Evolutionary conservation across 805 yeast species (phyloP).

Genomic region (Dipodascus geniculatus): DNA sequence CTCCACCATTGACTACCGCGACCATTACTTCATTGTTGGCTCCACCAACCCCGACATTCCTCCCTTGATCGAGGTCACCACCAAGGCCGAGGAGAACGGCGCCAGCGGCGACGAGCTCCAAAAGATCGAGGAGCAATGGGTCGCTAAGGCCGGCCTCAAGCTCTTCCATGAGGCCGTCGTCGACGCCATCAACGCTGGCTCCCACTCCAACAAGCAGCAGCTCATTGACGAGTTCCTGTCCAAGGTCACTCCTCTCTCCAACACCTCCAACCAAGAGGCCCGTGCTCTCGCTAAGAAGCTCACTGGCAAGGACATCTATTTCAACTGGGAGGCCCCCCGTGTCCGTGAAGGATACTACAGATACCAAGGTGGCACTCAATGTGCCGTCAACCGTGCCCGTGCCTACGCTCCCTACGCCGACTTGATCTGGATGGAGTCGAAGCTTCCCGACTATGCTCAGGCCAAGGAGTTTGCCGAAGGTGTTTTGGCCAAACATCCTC

Average conservation of each 20-base stretch:
- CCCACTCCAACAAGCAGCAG: slow-evolving; percentile 45
- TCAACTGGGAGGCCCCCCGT: slow-evolving; percentile 92
- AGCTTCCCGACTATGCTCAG: slow-evolving; percentile 84
- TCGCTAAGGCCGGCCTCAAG: slow-evolving; percentile 67
- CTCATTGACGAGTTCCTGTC: slow-evolving; percentile 54
- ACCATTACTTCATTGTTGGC: slow-evolving; percentile 86
- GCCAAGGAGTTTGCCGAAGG: slow-evolving; percentile 94
- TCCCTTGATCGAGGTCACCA: slow-evolving; percentile 66
- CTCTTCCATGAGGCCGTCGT: slow-evolving; percentile 85
- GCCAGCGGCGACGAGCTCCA: slow-evolving; percentile 59
- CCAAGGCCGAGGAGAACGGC: slow-evolving; percentile 70
- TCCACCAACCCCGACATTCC: slow-evolving; percentile 74
- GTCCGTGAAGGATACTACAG: slow-evolving; percentile 96
- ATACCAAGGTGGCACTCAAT: slow-evolving; percentile 91
- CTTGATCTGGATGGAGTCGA: slow-evolving; percentile 97
- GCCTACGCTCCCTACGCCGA: slow-evolving; percentile 93
- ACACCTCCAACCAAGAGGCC: slow-evolving; percentile 70
- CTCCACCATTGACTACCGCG: slow-evolving; percentile 88
- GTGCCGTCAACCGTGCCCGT: slow-evolving; percentile 94
- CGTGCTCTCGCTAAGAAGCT: slow-evolving; percentile 61
- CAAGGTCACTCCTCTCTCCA: slow-evolving; percentile 63
- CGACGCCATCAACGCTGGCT: slow-evolving; percentile 60
- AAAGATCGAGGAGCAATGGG: slow-evolving; percentile 73
- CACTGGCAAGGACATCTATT: slow-evolving; percentile 72
- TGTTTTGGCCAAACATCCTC: slow-evolving; percentile 66